phyloP scores from a whole-genome alignment of 2,329 filamentous ascomycete genomes.

The Zymoseptoria brevis region DNA sequence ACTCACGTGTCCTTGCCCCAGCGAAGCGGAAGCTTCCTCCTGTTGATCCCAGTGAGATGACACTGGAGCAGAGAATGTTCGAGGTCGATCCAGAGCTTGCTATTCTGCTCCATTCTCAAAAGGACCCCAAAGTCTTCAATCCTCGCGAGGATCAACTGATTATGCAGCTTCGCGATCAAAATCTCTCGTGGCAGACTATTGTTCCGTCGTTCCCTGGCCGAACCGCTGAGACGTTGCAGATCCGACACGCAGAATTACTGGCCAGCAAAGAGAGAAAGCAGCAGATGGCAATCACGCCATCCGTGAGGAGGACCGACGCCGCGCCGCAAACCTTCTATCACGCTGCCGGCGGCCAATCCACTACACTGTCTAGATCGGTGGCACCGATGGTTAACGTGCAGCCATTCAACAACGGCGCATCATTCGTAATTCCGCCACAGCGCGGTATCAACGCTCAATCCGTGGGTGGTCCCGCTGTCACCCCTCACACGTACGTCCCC shows the following conservation, averaged over 20 bases:
- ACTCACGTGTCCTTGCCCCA: not conserved
- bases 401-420: not conserved
- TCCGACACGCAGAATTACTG: slow-evolving; percentile 1
- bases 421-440: not conserved
- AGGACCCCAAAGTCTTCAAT: not conserved
- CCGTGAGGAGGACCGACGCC: not conserved
- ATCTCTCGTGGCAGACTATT: slow-evolving; percentile 27
- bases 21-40: not conserved
- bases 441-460: not conserved
- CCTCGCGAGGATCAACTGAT: slow-evolving; percentile 1
- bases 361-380: not conserved
- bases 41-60: not conserved
- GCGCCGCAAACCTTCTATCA: not conserved
- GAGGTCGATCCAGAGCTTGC: not conserved
- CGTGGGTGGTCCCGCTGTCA: not conserved
- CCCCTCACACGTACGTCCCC: not conserved
- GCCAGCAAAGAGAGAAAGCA: not conserved
- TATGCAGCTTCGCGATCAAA: not conserved
- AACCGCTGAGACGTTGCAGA: slow-evolving; percentile 4
- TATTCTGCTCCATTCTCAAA: not conserved
- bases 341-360: not conserved
- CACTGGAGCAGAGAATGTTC: slow-evolving; percentile 1
- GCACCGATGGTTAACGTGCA: not conserved
- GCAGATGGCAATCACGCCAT: not conserved
- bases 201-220: slow-evolving; percentile 24